phyloP scores from a whole-genome alignment of 495 filamentous ascomycete genomes.

The Talaromyces stipitatus region DNA sequence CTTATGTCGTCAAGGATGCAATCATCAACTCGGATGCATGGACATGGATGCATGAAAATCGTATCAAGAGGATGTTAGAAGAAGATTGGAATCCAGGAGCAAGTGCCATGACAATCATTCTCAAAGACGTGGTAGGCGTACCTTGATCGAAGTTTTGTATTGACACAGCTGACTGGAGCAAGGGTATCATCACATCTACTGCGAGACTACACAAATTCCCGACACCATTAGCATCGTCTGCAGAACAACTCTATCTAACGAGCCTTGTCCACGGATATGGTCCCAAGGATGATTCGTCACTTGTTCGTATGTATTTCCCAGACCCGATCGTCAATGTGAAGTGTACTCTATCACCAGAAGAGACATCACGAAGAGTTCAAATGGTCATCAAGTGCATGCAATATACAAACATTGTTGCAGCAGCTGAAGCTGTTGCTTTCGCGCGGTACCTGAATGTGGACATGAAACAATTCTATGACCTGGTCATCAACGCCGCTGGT shows the following conservation, averaged over 20 bases:
- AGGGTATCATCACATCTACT: conserved; percentile 68
- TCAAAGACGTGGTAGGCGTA: conserved; percentile 60
- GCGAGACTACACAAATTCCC: conserved; percentile 53
- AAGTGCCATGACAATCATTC: conserved; percentile 67
- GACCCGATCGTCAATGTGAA: conserved; percentile 30
- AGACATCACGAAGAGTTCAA: conserved; percentile 29
- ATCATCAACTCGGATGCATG: conserved; percentile 54
- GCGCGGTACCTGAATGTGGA: conserved; percentile 56
- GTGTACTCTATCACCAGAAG: conserved; percentile 16
- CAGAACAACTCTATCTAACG: conserved; percentile 62
- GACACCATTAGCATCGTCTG: conserved; percentile 60
- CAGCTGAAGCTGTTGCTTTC: conserved; percentile 60
- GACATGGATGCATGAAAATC: conserved; percentile 81
- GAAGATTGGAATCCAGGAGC: conserved; percentile 56
- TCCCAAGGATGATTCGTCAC: conserved; percentile 60
- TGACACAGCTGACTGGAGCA: background rate
- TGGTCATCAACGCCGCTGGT: conserved; percentile 66
- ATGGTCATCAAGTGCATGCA: conserved; percentile 53
- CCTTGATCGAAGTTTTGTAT: background rate
- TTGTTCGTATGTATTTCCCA: conserved; percentile 53
- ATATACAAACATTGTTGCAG: conserved; percentile 57
- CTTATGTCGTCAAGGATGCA: conserved; percentile 43
- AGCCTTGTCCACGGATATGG: conserved; percentile 55
- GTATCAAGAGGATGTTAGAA: conserved; percentile 60
- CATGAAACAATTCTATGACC: conserved; percentile 53